These are phyloP conservation scores for Aspergillus niger DNA, from an alignment of 2,329 filamentous ascomycete genomes.

Conservation along the genomic window DNA sequence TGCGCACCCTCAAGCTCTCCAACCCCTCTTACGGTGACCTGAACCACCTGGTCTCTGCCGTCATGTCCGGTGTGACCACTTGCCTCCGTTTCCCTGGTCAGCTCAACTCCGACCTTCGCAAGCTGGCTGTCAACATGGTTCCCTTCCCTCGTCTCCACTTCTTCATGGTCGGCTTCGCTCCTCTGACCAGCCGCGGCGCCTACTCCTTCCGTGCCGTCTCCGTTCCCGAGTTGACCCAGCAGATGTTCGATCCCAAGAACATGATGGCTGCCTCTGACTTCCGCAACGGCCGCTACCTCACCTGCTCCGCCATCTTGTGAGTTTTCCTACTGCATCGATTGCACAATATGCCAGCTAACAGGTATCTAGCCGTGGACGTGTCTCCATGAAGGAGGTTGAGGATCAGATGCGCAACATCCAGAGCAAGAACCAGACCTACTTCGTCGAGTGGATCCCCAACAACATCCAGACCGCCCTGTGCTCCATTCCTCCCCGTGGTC, in stretches of 20 bases:
- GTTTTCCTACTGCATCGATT: slow-evolving; percentile 33
- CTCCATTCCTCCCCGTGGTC: slow-evolving; percentile 94
- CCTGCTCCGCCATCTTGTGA: slow-evolving; percentile 96
- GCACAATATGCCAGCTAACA: background rate
- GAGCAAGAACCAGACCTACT: slow-evolving; percentile 99
- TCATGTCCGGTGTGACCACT: slow-evolving; percentile 99
- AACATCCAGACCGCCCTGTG: slow-evolving; percentile 99
- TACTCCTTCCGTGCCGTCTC: slow-evolving; percentile 96
- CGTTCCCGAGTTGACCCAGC: slow-evolving; percentile 97
- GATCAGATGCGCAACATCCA: slow-evolving; percentile 99
- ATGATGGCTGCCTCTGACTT: slow-evolving; percentile 99
- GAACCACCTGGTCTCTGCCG: slow-evolving; percentile 98
- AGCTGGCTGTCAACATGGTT: slow-evolving; percentile 99
- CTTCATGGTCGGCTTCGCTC: slow-evolving; percentile 99
- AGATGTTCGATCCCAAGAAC: slow-evolving; percentile 99
- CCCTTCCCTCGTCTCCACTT: slow-evolving; percentile 99
- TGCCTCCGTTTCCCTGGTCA: slow-evolving; percentile 99
- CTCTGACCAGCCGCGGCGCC: slow-evolving; percentile 88
- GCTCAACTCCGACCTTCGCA: slow-evolving; percentile 99
- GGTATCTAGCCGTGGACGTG: slow-evolving; percentile 81
- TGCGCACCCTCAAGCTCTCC: slow-evolving; percentile 97
- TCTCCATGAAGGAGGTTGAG: slow-evolving; percentile 99
- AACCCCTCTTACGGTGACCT: slow-evolving; percentile 98
- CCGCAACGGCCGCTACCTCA: slow-evolving; percentile 99
- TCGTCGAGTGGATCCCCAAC: slow-evolving; percentile 99